These are phyloP conservation scores for Aspergillus oerlinghausenensis DNA, from an alignment of 2,329 filamentous ascomycete species.

Conservation along the genomic window DNA sequence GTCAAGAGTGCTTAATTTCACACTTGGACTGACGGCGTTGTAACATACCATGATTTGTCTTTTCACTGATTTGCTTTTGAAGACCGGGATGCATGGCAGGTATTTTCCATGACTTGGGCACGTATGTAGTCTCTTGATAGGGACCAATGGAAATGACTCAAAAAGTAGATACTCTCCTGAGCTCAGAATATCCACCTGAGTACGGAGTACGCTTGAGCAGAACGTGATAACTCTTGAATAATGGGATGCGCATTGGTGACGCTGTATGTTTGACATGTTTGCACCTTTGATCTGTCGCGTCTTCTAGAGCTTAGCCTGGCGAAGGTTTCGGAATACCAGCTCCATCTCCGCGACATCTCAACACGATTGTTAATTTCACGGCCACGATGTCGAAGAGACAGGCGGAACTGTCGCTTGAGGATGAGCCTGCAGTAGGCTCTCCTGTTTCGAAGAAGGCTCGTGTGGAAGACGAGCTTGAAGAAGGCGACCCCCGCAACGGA, in stretches of 20 bases:
- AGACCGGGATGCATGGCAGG: constrained; percentile 21
- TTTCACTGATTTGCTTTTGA: constrained; percentile 24
- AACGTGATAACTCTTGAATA: neutral
- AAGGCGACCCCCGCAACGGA: constrained; percentile 21
- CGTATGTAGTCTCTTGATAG: constrained; percentile 14
- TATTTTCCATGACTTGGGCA: constrained; percentile 16
- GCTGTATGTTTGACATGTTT: constrained; percentile 26
- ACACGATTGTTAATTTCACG: constrained; percentile 7
- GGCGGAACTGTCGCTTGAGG: constrained; percentile 41
- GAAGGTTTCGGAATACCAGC: constrained; percentile 15
- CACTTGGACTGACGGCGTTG: constrained; percentile 24
- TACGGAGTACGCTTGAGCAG: neutral
- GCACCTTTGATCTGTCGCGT: constrained; percentile 16
- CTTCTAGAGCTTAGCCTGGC: constrained; percentile 15
- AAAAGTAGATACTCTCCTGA: neutral
- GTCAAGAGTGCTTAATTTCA: constrained; percentile 43
- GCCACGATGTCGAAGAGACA: constrained; percentile 44
- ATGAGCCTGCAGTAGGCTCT: constrained; percentile 30
- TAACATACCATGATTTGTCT: constrained; percentile 28
- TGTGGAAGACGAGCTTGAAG: constrained; percentile 32
- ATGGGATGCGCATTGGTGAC: neutral
- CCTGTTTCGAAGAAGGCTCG: constrained; percentile 43
- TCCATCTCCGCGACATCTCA: constrained; percentile 5
- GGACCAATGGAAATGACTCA: constrained; percentile 14
- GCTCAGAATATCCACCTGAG: neutral